Conservation (phyloP, 129 eudicot genomes). For the Arctium lappa region DNA sequence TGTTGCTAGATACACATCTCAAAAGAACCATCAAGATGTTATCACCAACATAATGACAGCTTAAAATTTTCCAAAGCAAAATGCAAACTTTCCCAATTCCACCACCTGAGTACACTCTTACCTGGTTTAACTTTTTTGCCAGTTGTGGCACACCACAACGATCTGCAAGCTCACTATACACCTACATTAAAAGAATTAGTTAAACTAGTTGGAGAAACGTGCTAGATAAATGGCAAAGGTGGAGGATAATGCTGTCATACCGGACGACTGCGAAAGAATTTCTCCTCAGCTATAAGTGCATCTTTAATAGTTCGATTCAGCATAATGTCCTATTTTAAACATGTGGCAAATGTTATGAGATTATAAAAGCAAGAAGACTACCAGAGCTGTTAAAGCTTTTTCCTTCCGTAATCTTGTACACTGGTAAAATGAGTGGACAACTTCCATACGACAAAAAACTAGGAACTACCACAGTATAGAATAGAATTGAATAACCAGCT, state of each 20-base stretch:
- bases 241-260: conserved; percentile 34
- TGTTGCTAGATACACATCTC: neutral
- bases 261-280: conserved; percentile 93
- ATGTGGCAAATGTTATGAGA: neutral
- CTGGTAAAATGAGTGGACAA: neutral
- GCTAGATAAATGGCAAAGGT: neutral
- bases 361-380: neutral
- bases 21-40: neutral
- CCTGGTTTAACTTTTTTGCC: conserved; percentile 97
- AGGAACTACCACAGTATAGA: neutral
- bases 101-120: conserved; percentile 22
- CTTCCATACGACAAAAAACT: neutral
- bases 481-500: neutral
- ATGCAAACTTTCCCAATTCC: neutral
- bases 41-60: neutral
- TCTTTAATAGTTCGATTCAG: conserved; percentile 76
- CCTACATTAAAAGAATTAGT: conserved; percentile 40
- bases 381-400: neutral
- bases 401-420: conserved; percentile 6
- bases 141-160: conserved; percentile 94
- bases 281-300: conserved; percentile 95
- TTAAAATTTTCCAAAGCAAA: neutral
- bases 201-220: neutral
- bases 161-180: conserved; percentile 90
- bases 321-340: conserved; percentile 62